Percentiles rank a stretch among this genome's conserved stretches.
phyloP scores from a whole-genome alignment of 345 rosid genomes.

The Litchi chinensis region DNA sequence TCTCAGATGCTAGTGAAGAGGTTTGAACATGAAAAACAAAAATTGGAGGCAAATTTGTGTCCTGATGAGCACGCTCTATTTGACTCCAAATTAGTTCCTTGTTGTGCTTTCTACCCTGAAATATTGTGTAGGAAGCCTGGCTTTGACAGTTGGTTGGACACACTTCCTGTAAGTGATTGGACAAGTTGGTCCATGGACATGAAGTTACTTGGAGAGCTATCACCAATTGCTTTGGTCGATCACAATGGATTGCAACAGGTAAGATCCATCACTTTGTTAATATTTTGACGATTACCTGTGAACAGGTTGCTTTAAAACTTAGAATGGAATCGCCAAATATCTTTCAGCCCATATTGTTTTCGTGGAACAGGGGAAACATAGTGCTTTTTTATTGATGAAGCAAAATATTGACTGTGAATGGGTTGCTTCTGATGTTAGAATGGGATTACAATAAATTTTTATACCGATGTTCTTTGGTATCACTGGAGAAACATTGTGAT shows the following conservation, averaged over 20 bases:
- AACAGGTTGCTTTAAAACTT: too few relatives aligned
- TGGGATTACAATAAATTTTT: background rate
- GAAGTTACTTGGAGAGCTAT: constrained; percentile 63
- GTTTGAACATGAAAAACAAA: constrained; percentile 59
- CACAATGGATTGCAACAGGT: constrained; percentile 40
- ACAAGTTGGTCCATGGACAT: constrained; percentile 71
- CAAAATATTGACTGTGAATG: too few relatives aligned
- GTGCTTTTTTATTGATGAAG: too few relatives aligned
- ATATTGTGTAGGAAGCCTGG: constrained; percentile 49
- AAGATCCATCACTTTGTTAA: constrained; percentile 28
- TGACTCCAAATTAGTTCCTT: constrained; percentile 39
- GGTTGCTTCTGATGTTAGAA: background rate
- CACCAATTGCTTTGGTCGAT: constrained; percentile 40
- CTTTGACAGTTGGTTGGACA: constrained; percentile 57
- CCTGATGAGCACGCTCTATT: constrained; percentile 27
- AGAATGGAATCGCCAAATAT: too few relatives aligned
- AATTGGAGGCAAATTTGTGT: constrained; percentile 38
- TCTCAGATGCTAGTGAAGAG: constrained; percentile 66
- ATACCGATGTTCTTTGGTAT: background rate
- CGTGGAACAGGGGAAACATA: too few relatives aligned
- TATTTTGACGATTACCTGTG: background rate
- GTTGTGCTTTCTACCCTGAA: constrained; percentile 61
- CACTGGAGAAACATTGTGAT: background rate
- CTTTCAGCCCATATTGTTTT: too few relatives aligned
- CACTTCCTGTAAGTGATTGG: constrained; percentile 52